Conservation (phyloP, 2,329 filamentous ascomycete genomes). For the Colletotrichum sp. region DNA sequence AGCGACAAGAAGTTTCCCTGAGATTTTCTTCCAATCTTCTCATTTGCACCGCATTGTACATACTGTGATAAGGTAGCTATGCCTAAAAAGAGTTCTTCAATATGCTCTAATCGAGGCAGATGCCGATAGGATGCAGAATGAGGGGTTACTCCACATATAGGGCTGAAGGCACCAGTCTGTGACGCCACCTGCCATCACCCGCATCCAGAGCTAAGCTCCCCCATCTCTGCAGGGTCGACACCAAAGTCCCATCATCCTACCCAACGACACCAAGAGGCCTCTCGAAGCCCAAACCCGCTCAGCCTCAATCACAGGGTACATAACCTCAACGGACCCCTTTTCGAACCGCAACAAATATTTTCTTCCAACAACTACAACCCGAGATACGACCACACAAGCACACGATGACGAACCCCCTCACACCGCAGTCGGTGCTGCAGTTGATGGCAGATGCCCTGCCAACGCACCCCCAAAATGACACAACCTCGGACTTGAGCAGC, state of each 20-base stretch:
- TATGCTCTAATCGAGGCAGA: not conserved
- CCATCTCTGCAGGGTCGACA: not conserved
- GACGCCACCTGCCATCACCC: slow-evolving; percentile 12
- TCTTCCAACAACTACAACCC: not conserved
- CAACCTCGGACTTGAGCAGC: slow-evolving; percentile 68
- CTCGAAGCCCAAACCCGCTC: not conserved
- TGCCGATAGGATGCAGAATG: not conserved
- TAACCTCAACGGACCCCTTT: not conserved
- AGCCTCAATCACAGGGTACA: not conserved
- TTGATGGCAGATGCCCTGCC: slow-evolving; percentile 67
- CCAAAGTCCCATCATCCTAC: not conserved
- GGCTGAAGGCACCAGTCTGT: slow-evolving; percentile 24
- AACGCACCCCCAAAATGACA: slow-evolving; percentile 56
- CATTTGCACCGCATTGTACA: not conserved
- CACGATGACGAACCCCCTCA: slow-evolving; percentile 39
- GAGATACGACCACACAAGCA: not conserved
- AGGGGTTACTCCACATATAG: slow-evolving; percentile 22
- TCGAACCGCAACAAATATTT: not conserved
- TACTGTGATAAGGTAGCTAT: not conserved
- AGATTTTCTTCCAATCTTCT: not conserved
- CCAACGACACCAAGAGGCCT: not conserved
- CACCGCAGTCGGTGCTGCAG: slow-evolving; percentile 52
- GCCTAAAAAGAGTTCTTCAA: accelerated
- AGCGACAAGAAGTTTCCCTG: not conserved
- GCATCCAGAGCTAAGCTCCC: not conserved